These are phyloP conservation scores for Blastobotrys mokoenaii DNA, from an alignment of 805 yeast genomes.

Conservation along the genomic window DNA sequence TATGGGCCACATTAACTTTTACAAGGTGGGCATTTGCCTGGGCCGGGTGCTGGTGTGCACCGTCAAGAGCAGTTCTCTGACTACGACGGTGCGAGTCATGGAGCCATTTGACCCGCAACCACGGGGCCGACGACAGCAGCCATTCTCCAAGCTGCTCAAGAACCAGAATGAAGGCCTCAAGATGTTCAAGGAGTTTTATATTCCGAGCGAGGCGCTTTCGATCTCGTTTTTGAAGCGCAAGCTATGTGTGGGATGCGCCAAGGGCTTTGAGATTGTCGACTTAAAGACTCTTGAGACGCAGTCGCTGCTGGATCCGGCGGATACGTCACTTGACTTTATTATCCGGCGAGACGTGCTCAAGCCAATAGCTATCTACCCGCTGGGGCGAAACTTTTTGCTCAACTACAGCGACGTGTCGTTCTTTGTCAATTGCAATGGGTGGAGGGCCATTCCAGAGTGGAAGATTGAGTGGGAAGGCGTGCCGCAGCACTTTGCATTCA, in stretches of 20 bases:
- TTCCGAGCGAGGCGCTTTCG: slow-evolving; percentile 84
- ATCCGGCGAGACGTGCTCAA: slow-evolving; percentile 71
- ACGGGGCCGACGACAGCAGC: slow-evolving; percentile 32
- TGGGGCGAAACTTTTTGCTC: slow-evolving; percentile 79
- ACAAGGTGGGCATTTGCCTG: slow-evolving; percentile 87
- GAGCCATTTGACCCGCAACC: slow-evolving; percentile 73
- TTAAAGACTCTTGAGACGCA: slow-evolving; percentile 79
- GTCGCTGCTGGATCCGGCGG: slow-evolving; percentile 93
- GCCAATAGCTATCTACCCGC: slow-evolving; percentile 86
- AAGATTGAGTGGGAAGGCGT: slow-evolving; percentile 94
- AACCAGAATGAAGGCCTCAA: slow-evolving; percentile 52
- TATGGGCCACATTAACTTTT: slow-evolving; percentile 80
- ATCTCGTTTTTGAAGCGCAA: slow-evolving; percentile 83
- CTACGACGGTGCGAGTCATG: slow-evolving; percentile 67
- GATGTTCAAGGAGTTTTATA: slow-evolving; percentile 68
- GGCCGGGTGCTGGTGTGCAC: slow-evolving; percentile 86
- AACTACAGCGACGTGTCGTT: slow-evolving; percentile 91
- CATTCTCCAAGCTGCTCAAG: slow-evolving; percentile 30
- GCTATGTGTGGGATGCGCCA: slow-evolving; percentile 90
- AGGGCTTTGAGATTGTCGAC: slow-evolving; percentile 92
- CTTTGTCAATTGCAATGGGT: slow-evolving; percentile 88
- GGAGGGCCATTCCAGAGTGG: slow-evolving; percentile 93
- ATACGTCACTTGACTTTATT: slow-evolving; percentile 92
- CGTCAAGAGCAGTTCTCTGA: slow-evolving; percentile 72
- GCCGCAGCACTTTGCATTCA: slow-evolving; percentile 85